Percentiles rank a stretch among this genome's conserved stretches.
These are phyloP conservation scores for Pyrenopolyporus hunteri DNA, from an alignment of 495 filamentous ascomycete genomes.

Conservation along the genomic window DNA sequence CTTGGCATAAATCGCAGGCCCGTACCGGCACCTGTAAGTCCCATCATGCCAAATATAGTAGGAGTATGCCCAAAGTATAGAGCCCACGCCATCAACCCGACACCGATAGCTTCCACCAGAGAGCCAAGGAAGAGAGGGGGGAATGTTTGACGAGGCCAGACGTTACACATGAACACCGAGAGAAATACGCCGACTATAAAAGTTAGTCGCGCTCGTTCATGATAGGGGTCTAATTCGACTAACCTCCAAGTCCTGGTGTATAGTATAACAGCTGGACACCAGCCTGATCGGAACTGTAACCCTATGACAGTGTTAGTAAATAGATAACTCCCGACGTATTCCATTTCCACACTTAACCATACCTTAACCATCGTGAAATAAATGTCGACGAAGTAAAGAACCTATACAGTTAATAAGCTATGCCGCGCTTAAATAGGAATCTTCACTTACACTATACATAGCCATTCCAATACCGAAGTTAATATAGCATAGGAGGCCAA, in stretches of 20 bases:
- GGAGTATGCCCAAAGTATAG: slow-evolving; percentile 45
- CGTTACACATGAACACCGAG: slow-evolving; percentile 61
- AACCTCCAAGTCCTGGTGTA: slow-evolving; percentile 52
- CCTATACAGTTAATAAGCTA: slow-evolving; percentile 35
- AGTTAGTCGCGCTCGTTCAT: background rate
- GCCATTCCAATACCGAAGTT: slow-evolving; percentile 60
- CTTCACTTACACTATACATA: slow-evolving; percentile 46
- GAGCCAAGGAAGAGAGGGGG: slow-evolving; percentile 57
- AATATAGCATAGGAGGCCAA: slow-evolving; percentile 57
- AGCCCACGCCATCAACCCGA: slow-evolving; percentile 56
- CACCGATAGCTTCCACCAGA: slow-evolving; percentile 53
- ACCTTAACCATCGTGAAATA: slow-evolving; percentile 62
- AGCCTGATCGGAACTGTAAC: slow-evolving; percentile 51
- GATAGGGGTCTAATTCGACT: slow-evolving; percentile 5
- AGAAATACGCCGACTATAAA: slow-evolving; percentile 56
- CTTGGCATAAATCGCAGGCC: slow-evolving; percentile 55
- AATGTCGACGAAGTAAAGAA: slow-evolving; percentile 66
- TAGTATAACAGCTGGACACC: slow-evolving; percentile 59
- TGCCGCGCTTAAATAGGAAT: slow-evolving; percentile 1
- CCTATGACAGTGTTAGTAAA: slow-evolving; percentile 29
- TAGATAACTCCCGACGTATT: background rate
- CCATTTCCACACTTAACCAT: background rate
- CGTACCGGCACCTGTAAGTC: slow-evolving; percentile 61
- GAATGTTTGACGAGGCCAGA: slow-evolving; percentile 62
- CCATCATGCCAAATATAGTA: slow-evolving; percentile 65